Evolutionary conservation across 129 eudicot species (phyloP).

Genomic region (Saussurea involucrata): DNA sequence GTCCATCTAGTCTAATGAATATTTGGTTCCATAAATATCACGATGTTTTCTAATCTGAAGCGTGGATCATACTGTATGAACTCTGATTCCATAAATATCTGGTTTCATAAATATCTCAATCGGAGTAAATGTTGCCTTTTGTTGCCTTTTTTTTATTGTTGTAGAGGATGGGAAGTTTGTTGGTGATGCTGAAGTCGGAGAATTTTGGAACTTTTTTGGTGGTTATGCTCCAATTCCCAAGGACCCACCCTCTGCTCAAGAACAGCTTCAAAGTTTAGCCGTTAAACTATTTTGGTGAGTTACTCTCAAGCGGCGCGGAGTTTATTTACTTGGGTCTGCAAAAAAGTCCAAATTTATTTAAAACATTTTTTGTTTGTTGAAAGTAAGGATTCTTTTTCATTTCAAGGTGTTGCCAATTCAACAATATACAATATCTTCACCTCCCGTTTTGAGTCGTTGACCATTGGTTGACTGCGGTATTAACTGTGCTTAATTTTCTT

Average conservation of each 20-base stretch:
- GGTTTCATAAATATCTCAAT: too few relatives aligned
- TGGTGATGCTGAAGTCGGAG: slow-evolving; percentile 83
- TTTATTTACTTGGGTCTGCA: neutral
- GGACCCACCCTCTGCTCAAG: slow-evolving; percentile 35
- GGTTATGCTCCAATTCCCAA: slow-evolving; percentile 82
- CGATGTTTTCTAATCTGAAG: too few relatives aligned
- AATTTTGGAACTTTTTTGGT: slow-evolving; percentile 80
- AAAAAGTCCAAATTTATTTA: neutral
- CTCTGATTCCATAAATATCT: too few relatives aligned
- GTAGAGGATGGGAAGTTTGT: slow-evolving; percentile 77
- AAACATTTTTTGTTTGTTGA: neutral
- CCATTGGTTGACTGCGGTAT: neutral
- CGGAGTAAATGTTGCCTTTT: neutral
- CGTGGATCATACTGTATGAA: too few relatives aligned
- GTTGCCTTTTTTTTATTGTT: slow-evolving; percentile 9
- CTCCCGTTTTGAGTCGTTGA: neutral
- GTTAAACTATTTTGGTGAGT: slow-evolving; percentile 59
- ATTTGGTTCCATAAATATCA: too few relatives aligned
- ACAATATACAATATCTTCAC: neutral
- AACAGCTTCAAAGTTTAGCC: slow-evolving; percentile 27
- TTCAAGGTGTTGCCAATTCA: neutral
- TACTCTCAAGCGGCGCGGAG: neutral
- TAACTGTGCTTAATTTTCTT: neutral
- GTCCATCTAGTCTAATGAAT: too few relatives aligned
- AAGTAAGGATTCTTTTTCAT: neutral